Evolutionary conservation across 163 green algal species (phyloP).

Genomic region (Chloroidium sp.): DNA sequence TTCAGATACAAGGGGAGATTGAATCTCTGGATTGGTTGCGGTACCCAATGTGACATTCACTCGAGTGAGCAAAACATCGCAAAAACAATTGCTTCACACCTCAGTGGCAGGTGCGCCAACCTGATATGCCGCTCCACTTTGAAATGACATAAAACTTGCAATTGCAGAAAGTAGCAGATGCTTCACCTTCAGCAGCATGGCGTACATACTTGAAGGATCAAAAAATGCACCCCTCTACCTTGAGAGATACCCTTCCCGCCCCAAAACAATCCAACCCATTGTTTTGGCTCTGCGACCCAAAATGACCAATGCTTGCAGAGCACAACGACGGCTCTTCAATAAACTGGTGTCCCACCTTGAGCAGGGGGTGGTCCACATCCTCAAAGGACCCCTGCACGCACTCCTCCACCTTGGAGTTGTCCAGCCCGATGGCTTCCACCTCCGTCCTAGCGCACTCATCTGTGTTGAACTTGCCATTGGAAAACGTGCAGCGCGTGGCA

Average conservation of each 20-base stretch:
- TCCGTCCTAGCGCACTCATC: constrained; percentile 46
- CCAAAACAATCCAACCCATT: too few species aligned
- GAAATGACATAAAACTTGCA: neutral
- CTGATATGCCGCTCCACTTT: neutral
- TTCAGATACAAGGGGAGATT: neutral
- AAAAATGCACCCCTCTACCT: too few species aligned
- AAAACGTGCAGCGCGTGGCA: constrained; percentile 55
- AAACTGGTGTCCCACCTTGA: constrained; percentile 13
- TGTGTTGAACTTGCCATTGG: constrained; percentile 37
- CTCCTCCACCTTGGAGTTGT: constrained; percentile 10
- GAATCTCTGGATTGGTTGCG: neutral
- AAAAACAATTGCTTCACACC: neutral
- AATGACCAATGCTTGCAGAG: too few species aligned
- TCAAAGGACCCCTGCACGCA: constrained; percentile 33
- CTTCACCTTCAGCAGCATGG: neutral
- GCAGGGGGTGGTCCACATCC: constrained; percentile 14
- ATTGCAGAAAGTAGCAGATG: neutral
- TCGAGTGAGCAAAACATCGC: neutral
- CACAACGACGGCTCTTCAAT: too few species aligned
- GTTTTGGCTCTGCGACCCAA: too few species aligned
- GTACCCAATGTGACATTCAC: neutral
- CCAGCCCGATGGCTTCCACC: constrained; percentile 18
- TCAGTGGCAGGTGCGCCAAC: neutral
- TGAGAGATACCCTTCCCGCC: too few species aligned
- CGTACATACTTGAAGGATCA: too few species aligned